Conservation (phyloP, 768 basidiomycete species). For the Tylopilus intermedius region DNA sequence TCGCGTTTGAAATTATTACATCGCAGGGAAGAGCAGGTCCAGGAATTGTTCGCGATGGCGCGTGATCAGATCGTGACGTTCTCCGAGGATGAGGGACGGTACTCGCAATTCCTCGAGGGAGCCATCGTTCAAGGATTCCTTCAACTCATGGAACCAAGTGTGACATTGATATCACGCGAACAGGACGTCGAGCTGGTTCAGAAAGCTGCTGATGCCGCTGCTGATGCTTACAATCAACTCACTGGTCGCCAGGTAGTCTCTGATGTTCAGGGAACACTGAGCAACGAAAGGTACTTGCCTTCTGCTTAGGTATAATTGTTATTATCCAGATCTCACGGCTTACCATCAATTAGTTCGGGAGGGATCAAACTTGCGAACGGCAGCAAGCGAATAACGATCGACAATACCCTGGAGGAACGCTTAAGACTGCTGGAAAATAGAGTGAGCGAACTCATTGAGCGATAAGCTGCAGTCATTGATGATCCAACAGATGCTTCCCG, state of each 20-base stretch:
- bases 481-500: conserved; percentile 82
- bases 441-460: conserved; percentile 42
- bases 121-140: conserved; percentile 83
- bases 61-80: conserved; percentile 60
- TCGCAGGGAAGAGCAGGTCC: conserved; percentile 86
- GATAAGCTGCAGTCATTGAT: not conserved
- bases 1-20: conserved; percentile 88
- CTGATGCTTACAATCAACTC: conserved; percentile 65
- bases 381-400: conserved; percentile 74
- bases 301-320: not conserved
- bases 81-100: conserved; percentile 60
- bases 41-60: conserved; percentile 78
- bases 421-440: conserved; percentile 84
- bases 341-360: conserved; percentile 55
- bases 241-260: conserved; percentile 63
- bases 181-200: conserved; percentile 59
- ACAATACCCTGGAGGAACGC: conserved; percentile 93
- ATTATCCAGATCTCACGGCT: not conserved
- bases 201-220: conserved; percentile 63
- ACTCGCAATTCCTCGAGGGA: conserved; percentile 78
- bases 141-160: conserved; percentile 69
- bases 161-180: conserved; percentile 61
- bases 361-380: conserved; percentile 76
- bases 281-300: conserved; percentile 58
- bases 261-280: conserved; percentile 56